Base-by-base conservation (phyloP, 257 asterid genomes). In the Echium plantagineum region DNA sequence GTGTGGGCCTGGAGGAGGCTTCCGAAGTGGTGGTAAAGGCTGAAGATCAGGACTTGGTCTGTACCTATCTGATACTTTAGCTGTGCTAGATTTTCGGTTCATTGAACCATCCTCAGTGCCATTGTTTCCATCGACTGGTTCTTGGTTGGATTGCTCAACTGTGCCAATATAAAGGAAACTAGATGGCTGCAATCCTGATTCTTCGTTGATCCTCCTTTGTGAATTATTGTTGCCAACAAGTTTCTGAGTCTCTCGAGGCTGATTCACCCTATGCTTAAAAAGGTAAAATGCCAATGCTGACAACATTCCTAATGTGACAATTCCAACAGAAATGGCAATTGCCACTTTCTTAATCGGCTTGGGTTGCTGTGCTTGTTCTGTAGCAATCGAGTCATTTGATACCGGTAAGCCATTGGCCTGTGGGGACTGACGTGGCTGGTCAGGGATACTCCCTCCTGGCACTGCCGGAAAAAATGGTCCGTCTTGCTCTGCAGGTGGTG, bases 381-480 rank as follows among this genome's bases (percentile, higher is more conserved):
- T 51, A 17, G 80, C 74, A 52, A 68, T 71, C 5, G 91, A 75
- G 26, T 71, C 68, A 2, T 81, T 67, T 26, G 47, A 84, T 12
- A 83, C 68, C 0, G 80, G 72, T 54, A 80, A 56, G 67, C 63
- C 71, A 68, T 65, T 65, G 15, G 65, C 56, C 9, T 78, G 64
- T 16, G 76, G 32, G 20, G 75, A 5, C 21, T 85, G 76, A 9
- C 83, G 83, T 7, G 17, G 70, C 76, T 73, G 95, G 67, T 71
- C 85, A 49, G 69, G 71, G 8, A 81, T 63, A 59, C 58, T 88
- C 62, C 61, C 93, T 64, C 73, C 58, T 2, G 95, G 98, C 17
- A 85, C 87, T 60, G 85, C 86, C 8, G 86, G 93, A 74, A 88
- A 88, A 78, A 91, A 91, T 0, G 98, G 98, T 75, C 77, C 89